Conservation (phyloP, 768 basidiomycete species). For the Russula brevipes region DNA sequence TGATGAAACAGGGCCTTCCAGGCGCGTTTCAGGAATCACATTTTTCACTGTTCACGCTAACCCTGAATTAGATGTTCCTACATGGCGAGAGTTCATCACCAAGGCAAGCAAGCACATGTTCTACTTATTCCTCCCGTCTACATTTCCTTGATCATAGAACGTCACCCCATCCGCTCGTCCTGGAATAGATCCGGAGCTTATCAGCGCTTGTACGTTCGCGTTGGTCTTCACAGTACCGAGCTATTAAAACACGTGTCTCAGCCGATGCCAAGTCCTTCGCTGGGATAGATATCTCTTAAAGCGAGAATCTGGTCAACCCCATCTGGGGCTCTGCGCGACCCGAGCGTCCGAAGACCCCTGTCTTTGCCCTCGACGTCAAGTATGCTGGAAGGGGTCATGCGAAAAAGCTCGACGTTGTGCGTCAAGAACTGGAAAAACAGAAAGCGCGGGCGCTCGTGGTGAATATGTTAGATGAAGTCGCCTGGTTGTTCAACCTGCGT, state of each 20-base stretch:
- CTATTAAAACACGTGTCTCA: conserved; percentile 27
- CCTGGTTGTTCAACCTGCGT: conserved; percentile 90
- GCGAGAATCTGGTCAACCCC: conserved; percentile 68
- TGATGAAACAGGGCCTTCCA: conserved; percentile 89
- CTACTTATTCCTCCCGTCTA: background rate
- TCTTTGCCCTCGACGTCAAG: conserved; percentile 67
- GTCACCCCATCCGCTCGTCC: conserved; percentile 58
- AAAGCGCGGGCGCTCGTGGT: conserved; percentile 71
- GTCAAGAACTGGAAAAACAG: conserved; percentile 60
- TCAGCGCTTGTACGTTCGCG: conserved; percentile 51
- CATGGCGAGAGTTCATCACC: conserved; percentile 82
- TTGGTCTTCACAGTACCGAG: background rate
- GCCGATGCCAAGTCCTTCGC: conserved; percentile 56
- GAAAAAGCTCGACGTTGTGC: conserved; percentile 63
- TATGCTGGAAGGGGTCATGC: conserved; percentile 64
- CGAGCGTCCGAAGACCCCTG: conserved; percentile 54
- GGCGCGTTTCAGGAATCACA: conserved; percentile 39
- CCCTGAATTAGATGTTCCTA: conserved; percentile 61
- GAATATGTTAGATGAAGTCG: conserved; percentile 89
- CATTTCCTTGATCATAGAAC: conserved; percentile 39
- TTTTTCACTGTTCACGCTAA: conserved; percentile 14
- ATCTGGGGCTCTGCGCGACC: conserved; percentile 73
- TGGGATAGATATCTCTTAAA: conserved; percentile 66
- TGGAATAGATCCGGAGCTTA: conserved; percentile 78
- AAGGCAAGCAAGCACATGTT: conserved; percentile 43